A percentile compares a stretch with the other conserved stretches of the same genome.
Conservation (phyloP, 371 early-diverging fungal genomes). For the Lichtheimia hyalospora region DNA sequence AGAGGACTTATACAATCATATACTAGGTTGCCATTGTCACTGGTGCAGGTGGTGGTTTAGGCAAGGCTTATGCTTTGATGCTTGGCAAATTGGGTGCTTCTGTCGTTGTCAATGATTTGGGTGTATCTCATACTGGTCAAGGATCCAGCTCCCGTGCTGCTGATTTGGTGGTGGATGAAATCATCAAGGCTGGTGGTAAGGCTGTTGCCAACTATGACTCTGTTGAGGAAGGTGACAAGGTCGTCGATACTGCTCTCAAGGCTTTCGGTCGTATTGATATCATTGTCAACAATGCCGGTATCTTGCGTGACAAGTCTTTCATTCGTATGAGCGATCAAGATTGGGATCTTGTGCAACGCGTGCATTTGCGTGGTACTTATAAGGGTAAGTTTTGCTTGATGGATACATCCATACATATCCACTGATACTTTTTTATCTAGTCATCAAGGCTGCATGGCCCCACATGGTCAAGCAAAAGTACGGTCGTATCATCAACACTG, state of each 20-base stretch:
- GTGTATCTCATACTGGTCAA: constrained; percentile 55
- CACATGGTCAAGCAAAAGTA: constrained; percentile 92
- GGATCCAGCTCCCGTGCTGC: constrained; percentile 82
- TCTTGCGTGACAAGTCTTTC: constrained; percentile 95
- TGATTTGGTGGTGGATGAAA: constrained; percentile 96
- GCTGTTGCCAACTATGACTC: constrained; percentile 98
- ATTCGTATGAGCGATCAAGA: constrained; percentile 93
- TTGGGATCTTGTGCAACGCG: constrained; percentile 93
- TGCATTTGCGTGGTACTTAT: constrained; percentile 95
- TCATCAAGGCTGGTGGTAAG: constrained; percentile 87
- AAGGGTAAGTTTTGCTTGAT: constrained; percentile 41
- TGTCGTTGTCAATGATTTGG: constrained; percentile 92
- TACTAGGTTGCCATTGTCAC: constrained; percentile 81
- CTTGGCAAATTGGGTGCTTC: constrained; percentile 83
- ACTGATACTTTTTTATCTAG: constrained; percentile 6
- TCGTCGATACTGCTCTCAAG: constrained; percentile 94
- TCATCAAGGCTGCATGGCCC: constrained; percentile 97
- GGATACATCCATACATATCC: background rate
- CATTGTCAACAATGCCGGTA: constrained; percentile 97
- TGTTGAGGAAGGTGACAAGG: constrained; percentile 95
- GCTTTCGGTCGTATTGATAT: constrained; percentile 96
- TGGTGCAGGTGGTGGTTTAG: constrained; percentile 93
- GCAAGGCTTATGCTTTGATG: constrained; percentile 83
- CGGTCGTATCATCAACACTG: constrained; percentile 86
- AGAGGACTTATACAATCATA: too few relatives aligned